Conservation (phyloP, 331 rosid genomes). For the Rosa hybrid region DNA sequence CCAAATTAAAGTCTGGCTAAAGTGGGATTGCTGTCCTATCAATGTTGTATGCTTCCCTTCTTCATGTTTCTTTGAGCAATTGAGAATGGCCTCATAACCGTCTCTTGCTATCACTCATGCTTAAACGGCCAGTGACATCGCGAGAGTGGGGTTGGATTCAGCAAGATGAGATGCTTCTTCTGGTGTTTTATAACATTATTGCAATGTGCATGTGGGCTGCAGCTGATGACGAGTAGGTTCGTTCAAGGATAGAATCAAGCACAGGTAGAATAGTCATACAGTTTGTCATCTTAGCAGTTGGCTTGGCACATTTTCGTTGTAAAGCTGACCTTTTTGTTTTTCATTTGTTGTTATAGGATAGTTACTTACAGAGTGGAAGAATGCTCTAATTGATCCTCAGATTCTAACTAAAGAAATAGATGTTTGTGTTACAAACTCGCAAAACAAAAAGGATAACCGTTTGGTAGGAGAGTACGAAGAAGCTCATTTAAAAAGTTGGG, state of each 20-base stretch:
- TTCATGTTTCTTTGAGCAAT: slow-evolving; percentile 7
- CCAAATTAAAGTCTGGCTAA: slow-evolving; percentile 65
- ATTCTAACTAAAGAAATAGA: neutral
- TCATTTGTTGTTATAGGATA: neutral
- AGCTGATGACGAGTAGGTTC: neutral
- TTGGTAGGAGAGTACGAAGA: too few species aligned
- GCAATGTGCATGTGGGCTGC: neutral
- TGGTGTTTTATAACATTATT: neutral
- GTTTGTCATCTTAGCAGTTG: neutral
- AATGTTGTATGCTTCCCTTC: neutral
- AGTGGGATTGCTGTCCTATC: slow-evolving; percentile 23
- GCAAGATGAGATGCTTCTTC: neutral
- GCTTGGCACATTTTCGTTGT: neutral
- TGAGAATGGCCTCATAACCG: neutral
- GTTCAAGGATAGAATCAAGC: neutral
- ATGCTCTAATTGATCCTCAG: neutral
- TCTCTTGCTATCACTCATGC: neutral
- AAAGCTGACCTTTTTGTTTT: neutral
- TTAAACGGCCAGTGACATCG: neutral
- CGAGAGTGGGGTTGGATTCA: neutral
- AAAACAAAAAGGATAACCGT: neutral
- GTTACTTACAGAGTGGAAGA: neutral
- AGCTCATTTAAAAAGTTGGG: too few species aligned
- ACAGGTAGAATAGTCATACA: neutral
- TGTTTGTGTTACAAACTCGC: neutral